Evolutionary conservation across 1,284 basidiomycete genomes (phyloP).

Genomic region (Inonotus obliquus): DNA sequence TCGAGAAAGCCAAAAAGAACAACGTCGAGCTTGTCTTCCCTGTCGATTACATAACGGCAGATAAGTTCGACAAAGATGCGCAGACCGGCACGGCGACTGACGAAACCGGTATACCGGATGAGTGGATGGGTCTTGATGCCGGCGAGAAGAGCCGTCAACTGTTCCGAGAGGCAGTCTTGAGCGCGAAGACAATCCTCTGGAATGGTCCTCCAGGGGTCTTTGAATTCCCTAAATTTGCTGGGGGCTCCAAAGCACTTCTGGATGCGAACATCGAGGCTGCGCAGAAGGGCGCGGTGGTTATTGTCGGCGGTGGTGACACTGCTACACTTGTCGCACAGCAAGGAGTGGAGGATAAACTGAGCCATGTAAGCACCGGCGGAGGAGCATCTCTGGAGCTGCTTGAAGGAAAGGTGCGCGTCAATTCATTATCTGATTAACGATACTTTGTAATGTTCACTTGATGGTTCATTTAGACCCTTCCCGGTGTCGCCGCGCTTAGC

Average conservation of each 20-base stretch:
- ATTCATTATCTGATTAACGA: conserved; percentile 12
- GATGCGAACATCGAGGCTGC: conserved; percentile 88
- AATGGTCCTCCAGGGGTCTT: conserved; percentile 98
- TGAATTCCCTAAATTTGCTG: conserved; percentile 90
- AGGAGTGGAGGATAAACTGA: conserved; percentile 81
- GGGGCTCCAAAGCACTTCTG: conserved; percentile 82
- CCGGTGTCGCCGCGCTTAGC: conserved; percentile 81
- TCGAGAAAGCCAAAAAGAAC: conserved; percentile 93
- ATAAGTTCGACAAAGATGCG: conserved; percentile 95
- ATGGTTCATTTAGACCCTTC: conserved; percentile 54
- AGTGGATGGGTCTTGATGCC: conserved; percentile 93
- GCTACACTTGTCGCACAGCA: conserved; percentile 88
- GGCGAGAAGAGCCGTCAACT: conserved; percentile 80
- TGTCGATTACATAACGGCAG: conserved; percentile 89
- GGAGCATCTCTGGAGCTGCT: conserved; percentile 94
- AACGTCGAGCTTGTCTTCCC: conserved; percentile 96
- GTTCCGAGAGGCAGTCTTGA: conserved; percentile 77
- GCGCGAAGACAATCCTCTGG: conserved; percentile 97
- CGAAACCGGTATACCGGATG: conserved; percentile 83
- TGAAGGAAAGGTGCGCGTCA: conserved; percentile 79
- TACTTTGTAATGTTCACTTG: background rate
- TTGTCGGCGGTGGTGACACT: conserved; percentile 92
- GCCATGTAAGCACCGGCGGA: conserved; percentile 96
- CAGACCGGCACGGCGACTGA: conserved; percentile 80
- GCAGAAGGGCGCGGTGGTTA: conserved; percentile 84